Percentiles rank a stretch among this genome's conserved stretches.
These are phyloP conservation scores for Tieghemostelium lacteum DNA, from an alignment of 78 protist genomes.

Conservation along the genomic window DNA sequence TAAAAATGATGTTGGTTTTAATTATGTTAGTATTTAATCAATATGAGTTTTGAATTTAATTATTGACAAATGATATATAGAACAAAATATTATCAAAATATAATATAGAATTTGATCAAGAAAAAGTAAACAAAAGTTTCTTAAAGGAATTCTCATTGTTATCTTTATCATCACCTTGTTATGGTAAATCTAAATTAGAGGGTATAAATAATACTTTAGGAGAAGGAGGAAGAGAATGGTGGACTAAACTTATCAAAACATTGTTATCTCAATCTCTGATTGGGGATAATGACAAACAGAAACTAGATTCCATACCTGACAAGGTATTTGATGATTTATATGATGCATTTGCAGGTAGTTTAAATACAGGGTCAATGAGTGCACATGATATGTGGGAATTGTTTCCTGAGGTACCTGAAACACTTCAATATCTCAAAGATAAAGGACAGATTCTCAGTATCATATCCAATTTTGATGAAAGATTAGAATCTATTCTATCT, in stretches of 20 bases:
- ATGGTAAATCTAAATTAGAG: not conserved
- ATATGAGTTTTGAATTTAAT: not conserved
- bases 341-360: not conserved
- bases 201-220: not conserved
- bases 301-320: not conserved
- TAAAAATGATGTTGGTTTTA: not conserved
- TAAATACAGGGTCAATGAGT: not conserved
- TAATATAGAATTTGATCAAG: slow-evolving; percentile 11
- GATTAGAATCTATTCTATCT: slow-evolving; percentile 3
- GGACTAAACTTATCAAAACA: slow-evolving; percentile 28
- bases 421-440: not conserved
- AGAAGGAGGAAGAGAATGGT: slow-evolving; percentile 7
- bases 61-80: not conserved
- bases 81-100: slow-evolving; percentile 1
- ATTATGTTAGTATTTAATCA: slow-evolving; percentile 22
- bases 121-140: slow-evolving; percentile 20
- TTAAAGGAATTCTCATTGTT: slow-evolving; percentile 3
- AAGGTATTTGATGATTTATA: not conserved
- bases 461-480: slow-evolving; percentile 62
- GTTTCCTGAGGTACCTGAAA: slow-evolving; percentile 29
- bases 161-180: slow-evolving; percentile 33
- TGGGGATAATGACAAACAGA: not conserved
- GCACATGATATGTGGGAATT: slow-evolving; percentile 47
- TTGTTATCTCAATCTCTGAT: not conserved
- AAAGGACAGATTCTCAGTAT: slow-evolving; percentile 1